Percentiles rank a stretch among this genome's conserved stretches.
phyloP scores from a whole-genome alignment of 139 green algal species.

The Closterium sp. region DNA sequence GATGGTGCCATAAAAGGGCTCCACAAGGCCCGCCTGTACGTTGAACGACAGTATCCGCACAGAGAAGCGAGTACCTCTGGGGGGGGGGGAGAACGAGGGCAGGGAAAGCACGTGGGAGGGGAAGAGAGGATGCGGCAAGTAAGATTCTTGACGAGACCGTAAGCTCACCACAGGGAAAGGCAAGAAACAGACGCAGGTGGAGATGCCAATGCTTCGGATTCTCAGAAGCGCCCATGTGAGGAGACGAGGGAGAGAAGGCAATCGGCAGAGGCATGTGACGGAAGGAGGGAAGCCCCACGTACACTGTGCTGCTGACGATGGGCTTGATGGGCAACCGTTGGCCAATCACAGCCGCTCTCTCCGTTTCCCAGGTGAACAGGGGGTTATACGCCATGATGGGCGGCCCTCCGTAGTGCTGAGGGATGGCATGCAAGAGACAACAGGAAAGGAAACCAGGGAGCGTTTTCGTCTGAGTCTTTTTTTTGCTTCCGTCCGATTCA shows the following conservation, averaged over 20 bases:
- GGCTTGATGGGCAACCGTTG: constrained; percentile 22
- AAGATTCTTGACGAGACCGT: too few species aligned
- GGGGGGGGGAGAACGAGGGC: not conserved
- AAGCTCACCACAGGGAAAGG: not conserved
- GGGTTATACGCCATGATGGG: constrained; percentile 41
- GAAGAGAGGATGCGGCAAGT: too few species aligned
- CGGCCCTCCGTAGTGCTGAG: constrained; percentile 21
- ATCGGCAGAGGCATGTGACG: too few species aligned
- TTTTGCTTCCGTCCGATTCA: too few species aligned
- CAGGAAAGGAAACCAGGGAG: not conserved
- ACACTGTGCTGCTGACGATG: not conserved
- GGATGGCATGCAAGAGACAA: not conserved
- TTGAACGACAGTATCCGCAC: constrained; percentile 36
- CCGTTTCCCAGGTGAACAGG: constrained; percentile 43
- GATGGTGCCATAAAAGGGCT: constrained; percentile 49
- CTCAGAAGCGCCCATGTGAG: too few species aligned
- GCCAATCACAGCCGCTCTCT: constrained; percentile 26
- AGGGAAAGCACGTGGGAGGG: not conserved
- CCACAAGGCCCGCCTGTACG: constrained; percentile 23
- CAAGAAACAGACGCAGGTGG: too few species aligned
- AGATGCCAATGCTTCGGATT: too few species aligned
- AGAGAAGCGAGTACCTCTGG: constrained; percentile 38
- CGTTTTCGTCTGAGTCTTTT: too few species aligned
- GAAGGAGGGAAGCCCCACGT: too few species aligned
- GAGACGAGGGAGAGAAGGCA: too few species aligned